Percentiles rank a stretch among this genome's conserved stretches.
These are phyloP conservation scores for Bjerkandera adusta DNA, from an alignment of 1,284 basidiomycete species.

Conservation along the genomic window DNA sequence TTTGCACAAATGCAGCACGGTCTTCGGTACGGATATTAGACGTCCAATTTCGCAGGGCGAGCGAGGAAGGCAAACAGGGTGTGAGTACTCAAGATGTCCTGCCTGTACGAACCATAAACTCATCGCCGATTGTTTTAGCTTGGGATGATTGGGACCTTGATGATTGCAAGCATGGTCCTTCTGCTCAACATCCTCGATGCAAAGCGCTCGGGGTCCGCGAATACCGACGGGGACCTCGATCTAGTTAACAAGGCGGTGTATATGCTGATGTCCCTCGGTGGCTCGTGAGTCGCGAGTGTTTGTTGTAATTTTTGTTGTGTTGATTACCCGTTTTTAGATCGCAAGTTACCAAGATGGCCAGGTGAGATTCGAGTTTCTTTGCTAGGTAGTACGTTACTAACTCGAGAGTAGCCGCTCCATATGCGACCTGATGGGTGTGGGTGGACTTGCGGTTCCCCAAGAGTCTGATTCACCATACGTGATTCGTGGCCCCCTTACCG, in stretches of 20 bases:
- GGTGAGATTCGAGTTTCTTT: no score
- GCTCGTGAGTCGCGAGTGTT: conserved; percentile 24
- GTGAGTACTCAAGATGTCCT: neutral
- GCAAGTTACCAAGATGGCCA: no score
- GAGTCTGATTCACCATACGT: no score
- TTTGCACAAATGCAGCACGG: conserved; percentile 80
- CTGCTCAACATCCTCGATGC: conserved; percentile 71
- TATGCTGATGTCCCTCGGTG: conserved; percentile 48
- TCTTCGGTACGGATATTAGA: conserved; percentile 73
- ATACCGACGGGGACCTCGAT: conserved; percentile 53
- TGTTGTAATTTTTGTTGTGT: neutral
- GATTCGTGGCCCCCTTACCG: no score
- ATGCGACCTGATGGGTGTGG: conserved; percentile 10
- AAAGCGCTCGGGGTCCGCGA: conserved; percentile 28
- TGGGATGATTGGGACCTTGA: conserved; percentile 36
- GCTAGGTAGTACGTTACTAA: conserved; percentile 51
- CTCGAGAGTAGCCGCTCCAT: conserved; percentile 5
- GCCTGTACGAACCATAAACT: neutral
- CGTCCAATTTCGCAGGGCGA: conserved; percentile 38
- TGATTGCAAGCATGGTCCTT: conserved; percentile 68
- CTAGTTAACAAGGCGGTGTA: conserved; percentile 66
- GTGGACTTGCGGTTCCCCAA: conserved; percentile 10
- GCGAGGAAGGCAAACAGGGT: neutral
- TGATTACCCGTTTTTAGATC: no score
- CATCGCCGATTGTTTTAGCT: conserved; percentile 1